These are phyloP conservation scores for Vitis hybrid DNA, from an alignment of 177 flowering plant species.

Conservation along the genomic window DNA sequence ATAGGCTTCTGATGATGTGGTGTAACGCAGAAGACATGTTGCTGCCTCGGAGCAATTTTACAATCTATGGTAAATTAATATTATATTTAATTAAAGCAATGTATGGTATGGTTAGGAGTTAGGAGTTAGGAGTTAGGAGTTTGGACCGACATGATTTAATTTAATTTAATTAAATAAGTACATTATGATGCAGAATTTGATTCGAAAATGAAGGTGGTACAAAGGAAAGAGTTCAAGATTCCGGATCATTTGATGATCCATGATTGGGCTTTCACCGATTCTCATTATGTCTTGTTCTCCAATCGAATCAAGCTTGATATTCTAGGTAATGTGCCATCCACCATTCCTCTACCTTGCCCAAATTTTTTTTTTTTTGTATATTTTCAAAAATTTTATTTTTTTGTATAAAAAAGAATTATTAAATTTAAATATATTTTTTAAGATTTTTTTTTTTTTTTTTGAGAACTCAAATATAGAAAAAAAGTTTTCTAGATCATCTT, in stretches of 20 bases:
- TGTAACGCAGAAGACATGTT: conserved; percentile 97
- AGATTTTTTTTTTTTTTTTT: too few species aligned
- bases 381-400: too few species aligned
- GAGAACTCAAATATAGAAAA: too few species aligned
- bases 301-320: conserved; percentile 84
- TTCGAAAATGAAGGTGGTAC: conserved; percentile 57
- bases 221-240: conserved; percentile 59
- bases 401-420: too few species aligned
- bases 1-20: conserved; percentile 60
- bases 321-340: conserved; percentile 38
- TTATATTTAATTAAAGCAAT: not conserved
- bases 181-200: conserved; percentile 59
- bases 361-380: too few species aligned
- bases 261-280: conserved; percentile 93
- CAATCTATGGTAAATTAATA: conserved; percentile 53
- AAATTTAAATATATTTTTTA: too few species aligned
- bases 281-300: conserved; percentile 74
- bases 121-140: too few species aligned
- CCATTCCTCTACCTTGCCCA: not conserved
- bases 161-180: too few species aligned
- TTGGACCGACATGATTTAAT: too few species aligned
- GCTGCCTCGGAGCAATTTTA: conserved; percentile 72
- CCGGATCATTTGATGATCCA: conserved; percentile 91
- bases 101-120: not conserved
- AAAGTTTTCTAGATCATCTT: too few species aligned